Percentiles rank a stretch among this genome's conserved stretches.
Evolutionary conservation across 495 filamentous ascomycete genomes (phyloP).

Genomic region (Ramalina intermedia): DNA sequence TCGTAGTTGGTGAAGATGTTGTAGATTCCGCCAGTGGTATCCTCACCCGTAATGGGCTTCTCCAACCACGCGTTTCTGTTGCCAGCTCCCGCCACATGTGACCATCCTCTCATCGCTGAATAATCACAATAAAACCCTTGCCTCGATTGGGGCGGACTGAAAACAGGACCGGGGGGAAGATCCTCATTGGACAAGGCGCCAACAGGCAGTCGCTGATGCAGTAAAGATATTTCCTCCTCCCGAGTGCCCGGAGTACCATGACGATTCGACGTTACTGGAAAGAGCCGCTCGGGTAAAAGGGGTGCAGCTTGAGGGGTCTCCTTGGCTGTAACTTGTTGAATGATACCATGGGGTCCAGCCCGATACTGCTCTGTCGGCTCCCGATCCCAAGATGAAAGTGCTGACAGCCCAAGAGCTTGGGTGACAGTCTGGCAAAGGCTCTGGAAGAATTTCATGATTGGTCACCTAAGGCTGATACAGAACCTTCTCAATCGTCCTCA

Average conservation of each 20-base stretch:
- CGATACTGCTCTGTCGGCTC: not conserved
- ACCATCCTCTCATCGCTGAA: conserved; percentile 5
- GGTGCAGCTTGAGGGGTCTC: not conserved
- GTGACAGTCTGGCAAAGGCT: conserved; percentile 2
- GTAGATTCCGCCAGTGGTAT: conserved; percentile 2
- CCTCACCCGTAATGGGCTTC: not conserved
- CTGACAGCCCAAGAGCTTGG: not conserved
- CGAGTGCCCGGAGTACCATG: not conserved
- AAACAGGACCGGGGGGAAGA: conserved; percentile 2
- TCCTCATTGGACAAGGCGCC: not conserved
- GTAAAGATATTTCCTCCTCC: not conserved
- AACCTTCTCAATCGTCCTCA: not conserved
- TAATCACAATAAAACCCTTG: conserved; percentile 4
- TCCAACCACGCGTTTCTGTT: conserved; percentile 1
- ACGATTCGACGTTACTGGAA: not conserved
- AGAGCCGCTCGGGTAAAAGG: not conserved
- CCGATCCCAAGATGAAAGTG: not conserved
- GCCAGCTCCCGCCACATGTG: not conserved
- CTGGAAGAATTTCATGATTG: conserved; percentile 1
- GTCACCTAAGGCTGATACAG: not conserved
- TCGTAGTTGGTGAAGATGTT: conserved; percentile 8
- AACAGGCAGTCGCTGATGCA: not conserved
- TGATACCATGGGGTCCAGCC: not conserved
- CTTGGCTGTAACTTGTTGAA: not conserved
- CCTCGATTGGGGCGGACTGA: not conserved